Base-by-base conservation (phyloP, 768 basidiomycete species). In the Lentinula sp. region DNA sequence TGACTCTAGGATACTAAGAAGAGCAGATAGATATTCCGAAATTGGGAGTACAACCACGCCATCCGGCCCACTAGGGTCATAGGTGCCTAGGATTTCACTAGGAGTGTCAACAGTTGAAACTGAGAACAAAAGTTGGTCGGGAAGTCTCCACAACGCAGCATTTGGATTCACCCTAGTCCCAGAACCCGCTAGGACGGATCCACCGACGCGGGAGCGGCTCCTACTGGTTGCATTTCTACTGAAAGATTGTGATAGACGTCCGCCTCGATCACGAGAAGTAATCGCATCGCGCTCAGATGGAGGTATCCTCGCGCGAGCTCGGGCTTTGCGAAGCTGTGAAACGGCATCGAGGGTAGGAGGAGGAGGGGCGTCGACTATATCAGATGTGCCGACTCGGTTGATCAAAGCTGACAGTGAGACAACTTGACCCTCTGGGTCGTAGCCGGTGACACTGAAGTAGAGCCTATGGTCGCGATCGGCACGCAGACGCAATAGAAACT, bases 381-480 rank as follows among this genome's bases (percentile, higher is more conserved):
- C 52, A 16, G 59, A 37, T 16, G 54, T 32, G n/a, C 33, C 54
- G 8, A 66, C 76, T 65, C 91, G 82, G 36, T 83, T 79, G 39
- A 95, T 83, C 41, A 91, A 77, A 2, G 79, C 76, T 1, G 88
- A 87, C 6, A 93, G 82, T 48, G 78, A 77, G 4, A 71, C 66
- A 33, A 85, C 79, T 46, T 87, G 78, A 6, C 84, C 83, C 56
- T 88, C 79, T 1, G 77, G 73, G 64, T 90, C 88, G 63, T 80
- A 78, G 18, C 74, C 76, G 15, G 72, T 73, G 48, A 80, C 74
- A 39, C 57, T 39, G 60, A 88, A 87, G 71, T 87, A 97, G 43
- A 98, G 68, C 10, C 88, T 81, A 68, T 99, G 96, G 65, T 95
- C 90, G 0, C 91, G 85, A 69, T 97, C 95, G 0, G 91, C 94